Evolutionary conservation across 2,329 filamentous ascomycete species (phyloP).

Genomic region (Trichoderma sp.): DNA sequence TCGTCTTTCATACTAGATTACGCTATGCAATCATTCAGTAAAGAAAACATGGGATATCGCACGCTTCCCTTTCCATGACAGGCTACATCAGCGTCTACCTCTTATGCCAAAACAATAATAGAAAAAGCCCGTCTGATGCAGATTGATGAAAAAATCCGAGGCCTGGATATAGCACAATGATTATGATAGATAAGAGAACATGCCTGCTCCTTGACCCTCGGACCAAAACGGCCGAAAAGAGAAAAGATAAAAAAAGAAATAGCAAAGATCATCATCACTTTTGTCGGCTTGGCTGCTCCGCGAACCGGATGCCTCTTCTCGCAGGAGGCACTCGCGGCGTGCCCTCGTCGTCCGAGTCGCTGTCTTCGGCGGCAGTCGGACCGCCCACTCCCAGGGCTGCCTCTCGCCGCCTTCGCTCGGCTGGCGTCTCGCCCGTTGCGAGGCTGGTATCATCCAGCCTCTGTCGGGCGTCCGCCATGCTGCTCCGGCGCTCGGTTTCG

Average conservation of each 20-base stretch:
- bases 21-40: not conserved
- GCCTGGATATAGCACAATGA: not conserved
- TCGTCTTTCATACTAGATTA: constrained; percentile 2
- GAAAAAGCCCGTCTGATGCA: not conserved
- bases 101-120: too few relatives aligned
- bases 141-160: not conserved
- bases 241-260: not conserved
- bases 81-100: not conserved
- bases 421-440: constrained; percentile 66
- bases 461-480: not conserved
- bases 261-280: not conserved
- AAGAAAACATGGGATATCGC: not conserved
- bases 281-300: constrained; percentile 45
- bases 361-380: constrained; percentile 50
- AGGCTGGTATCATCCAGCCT: not conserved
- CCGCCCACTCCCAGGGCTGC: constrained; percentile 67
- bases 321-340: constrained; percentile 55
- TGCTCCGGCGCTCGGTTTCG: constrained; percentile 38
- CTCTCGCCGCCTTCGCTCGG: constrained; percentile 72
- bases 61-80: too few relatives aligned
- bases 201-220: not conserved
- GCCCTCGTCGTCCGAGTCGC: constrained; percentile 59
- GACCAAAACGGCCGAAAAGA: not conserved
- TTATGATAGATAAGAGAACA: not conserved
- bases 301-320: constrained; percentile 63